Evolutionary conservation across 164 flowering plant genomes (phyloP).

Genomic region (Berberis thunbergii): DNA sequence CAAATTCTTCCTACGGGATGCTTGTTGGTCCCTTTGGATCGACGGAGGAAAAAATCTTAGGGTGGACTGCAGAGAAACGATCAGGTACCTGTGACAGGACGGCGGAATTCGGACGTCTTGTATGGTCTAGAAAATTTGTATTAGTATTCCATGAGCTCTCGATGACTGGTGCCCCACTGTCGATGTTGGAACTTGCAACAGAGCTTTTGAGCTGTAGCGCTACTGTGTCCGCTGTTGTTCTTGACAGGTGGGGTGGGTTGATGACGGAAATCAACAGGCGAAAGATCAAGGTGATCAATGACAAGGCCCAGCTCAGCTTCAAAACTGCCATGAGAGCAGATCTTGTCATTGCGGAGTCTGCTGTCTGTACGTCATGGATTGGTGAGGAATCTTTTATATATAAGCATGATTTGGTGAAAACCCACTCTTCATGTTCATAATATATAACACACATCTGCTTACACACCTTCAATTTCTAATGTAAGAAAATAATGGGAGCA

Average conservation of each 20-base stretch:
- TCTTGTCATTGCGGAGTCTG: conserved; percentile 96
- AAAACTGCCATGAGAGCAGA: conserved; percentile 89
- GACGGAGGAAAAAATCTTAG: conserved; percentile 66
- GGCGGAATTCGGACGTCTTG: conserved; percentile 70
- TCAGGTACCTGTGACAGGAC: conserved; percentile 91
- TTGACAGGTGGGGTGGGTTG: conserved; percentile 85
- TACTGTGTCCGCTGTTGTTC: conserved; percentile 80
- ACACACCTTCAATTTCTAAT: too few relatives aligned
- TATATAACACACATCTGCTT: too few relatives aligned
- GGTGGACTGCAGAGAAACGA: conserved; percentile 86
- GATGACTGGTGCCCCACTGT: conserved; percentile 93
- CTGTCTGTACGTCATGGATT: conserved; percentile 92
- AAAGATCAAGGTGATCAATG: conserved; percentile 83
- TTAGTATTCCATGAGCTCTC: conserved; percentile 90
- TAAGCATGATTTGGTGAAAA: neutral
- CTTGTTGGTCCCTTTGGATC: conserved; percentile 88
- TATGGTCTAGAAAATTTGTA: conserved; percentile 91
- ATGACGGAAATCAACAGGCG: conserved; percentile 80
- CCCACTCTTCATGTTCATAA: neutral
- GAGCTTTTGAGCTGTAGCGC: conserved; percentile 99
- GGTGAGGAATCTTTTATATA: conserved; percentile 41
- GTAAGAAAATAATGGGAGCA: too few relatives aligned
- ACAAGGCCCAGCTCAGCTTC: conserved; percentile 68
- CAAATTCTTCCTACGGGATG: conserved; percentile 65
- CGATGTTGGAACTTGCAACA: conserved; percentile 94